Conservation (phyloP, 225 moss, liverwort and hornwort genomes). For the Sphagnum contortum region DNA sequence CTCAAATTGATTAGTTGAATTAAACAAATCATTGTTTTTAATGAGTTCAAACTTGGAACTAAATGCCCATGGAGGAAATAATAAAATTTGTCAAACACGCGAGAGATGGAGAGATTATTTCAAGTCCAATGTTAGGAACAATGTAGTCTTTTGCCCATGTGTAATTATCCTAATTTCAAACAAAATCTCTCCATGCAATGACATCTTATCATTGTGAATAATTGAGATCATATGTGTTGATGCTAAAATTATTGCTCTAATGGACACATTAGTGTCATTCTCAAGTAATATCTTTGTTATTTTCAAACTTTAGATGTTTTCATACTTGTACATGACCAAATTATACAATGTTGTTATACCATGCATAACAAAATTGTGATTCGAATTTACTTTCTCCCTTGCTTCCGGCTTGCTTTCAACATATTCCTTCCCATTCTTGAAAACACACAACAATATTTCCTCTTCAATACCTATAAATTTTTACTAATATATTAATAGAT, state of each 20-base stretch:
- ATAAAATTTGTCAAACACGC: conserved; percentile 43
- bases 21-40: too few relatives aligned
- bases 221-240: conserved; percentile 84
- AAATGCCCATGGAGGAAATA: too few relatives aligned
- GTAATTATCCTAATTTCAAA: conserved; percentile 65
- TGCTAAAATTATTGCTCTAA: conserved; percentile 76
- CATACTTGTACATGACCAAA: conserved; percentile 91
- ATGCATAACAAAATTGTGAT: conserved; percentile 29
- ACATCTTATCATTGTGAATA: conserved; percentile 44
- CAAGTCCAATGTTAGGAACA: conserved; percentile 78
- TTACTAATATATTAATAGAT: too few relatives aligned
- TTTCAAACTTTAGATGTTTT: conserved; percentile 50
- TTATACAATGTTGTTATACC: conserved; percentile 80
- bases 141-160: conserved; percentile 78
- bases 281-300: conserved; percentile 35
- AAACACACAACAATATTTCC: too few relatives aligned
- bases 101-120: conserved; percentile 77
- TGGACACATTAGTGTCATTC: conserved; percentile 53
- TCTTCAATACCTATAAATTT: too few relatives aligned
- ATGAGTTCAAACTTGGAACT: too few relatives aligned
- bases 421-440: too few relatives aligned
- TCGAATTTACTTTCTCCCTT: too few relatives aligned
- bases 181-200: neutral
- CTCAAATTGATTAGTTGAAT: too few relatives aligned
- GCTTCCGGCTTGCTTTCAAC: too few relatives aligned